A percentile compares a stretch with the other conserved stretches of the same genome.
Conservation (phyloP, 441 rosid genomes). For the Adansonia madagascariensis region DNA sequence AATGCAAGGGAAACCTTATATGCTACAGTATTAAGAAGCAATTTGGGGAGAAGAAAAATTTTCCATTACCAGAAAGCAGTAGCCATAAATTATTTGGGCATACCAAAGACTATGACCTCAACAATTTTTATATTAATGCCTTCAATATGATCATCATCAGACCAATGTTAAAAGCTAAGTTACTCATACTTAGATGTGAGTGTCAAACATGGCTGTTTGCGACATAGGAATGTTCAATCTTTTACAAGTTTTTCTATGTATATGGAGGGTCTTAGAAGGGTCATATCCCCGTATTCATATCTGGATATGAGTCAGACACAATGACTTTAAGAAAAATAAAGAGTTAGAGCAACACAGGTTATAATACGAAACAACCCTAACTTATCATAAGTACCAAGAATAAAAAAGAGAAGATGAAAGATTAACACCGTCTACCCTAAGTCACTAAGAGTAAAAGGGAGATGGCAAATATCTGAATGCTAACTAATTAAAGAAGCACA, state of each 20-base stretch:
- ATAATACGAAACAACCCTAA: background rate
- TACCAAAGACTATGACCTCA: background rate
- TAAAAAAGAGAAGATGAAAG: background rate
- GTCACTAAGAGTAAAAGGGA: background rate
- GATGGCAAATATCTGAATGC: background rate
- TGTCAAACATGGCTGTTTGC: no score
- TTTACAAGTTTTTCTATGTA: no score
- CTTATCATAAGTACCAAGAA: background rate
- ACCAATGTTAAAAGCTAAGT: background rate
- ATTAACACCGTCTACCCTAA: background rate
- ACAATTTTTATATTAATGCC: background rate
- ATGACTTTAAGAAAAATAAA: no score
- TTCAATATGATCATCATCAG: background rate
- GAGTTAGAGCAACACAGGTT: no score
- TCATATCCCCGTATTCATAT: no score
- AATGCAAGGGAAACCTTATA: background rate
- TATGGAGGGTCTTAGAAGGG: no score
- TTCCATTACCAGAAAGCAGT: no score
- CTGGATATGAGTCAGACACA: no score
- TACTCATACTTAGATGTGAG: no score
- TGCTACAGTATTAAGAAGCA: background rate
- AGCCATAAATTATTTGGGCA: background rate
- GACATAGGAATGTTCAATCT: no score
- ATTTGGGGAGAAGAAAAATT: background rate
- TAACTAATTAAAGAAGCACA: background rate